phyloP scores from a whole-genome alignment of 495 filamentous ascomycete species.

The Astrothelium subdiscretum region DNA sequence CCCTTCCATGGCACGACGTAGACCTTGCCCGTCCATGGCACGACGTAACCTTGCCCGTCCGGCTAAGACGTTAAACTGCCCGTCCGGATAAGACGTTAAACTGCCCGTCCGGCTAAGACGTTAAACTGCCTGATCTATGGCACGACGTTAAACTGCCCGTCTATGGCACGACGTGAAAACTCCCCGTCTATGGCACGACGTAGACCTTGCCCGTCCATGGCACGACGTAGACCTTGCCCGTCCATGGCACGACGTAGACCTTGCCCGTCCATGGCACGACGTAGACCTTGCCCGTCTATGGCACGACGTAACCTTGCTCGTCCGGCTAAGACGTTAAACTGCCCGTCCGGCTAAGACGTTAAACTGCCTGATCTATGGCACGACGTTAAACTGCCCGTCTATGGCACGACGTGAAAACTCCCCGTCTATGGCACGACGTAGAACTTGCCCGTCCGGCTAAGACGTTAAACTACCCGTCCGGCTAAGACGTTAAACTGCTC shows the following conservation, averaged over 20 bases:
- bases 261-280: background rate
- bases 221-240: background rate
- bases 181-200: background rate
- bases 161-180: background rate
- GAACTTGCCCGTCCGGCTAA: background rate
- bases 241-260: too few species aligned
- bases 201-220: background rate
- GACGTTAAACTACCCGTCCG: background rate
- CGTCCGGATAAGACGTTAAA: too few species aligned
- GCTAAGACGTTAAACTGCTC: background rate
- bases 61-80: too few species aligned
- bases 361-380: background rate
- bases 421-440: background rate
- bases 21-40: background rate
- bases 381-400: background rate
- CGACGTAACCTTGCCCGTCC: background rate
- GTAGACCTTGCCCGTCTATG: background rate
- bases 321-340: background rate
- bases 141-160: background rate
- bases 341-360: background rate
- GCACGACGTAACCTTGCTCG: too few species aligned
- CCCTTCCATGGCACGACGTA: background rate
- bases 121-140: background rate
- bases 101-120: too few species aligned
- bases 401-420: too few species aligned